phyloP scores from a whole-genome alignment of 2,329 filamentous ascomycete species.

The Monosporascus sp. region DNA sequence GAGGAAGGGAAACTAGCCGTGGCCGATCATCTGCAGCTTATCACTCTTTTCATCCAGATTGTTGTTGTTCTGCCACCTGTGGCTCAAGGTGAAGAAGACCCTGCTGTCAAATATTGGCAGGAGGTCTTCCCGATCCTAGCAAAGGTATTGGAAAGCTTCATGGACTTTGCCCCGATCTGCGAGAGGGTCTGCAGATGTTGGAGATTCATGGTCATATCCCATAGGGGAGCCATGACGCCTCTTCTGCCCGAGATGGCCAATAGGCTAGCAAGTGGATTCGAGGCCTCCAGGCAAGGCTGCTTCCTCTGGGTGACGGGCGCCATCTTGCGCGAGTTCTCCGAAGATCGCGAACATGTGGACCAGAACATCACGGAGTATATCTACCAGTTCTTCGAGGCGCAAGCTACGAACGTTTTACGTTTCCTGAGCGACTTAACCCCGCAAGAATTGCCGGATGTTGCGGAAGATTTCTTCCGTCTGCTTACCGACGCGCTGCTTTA shows the following conservation, averaged over 20 bases:
- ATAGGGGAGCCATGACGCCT: conserved; percentile 82
- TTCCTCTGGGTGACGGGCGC: conserved; percentile 98
- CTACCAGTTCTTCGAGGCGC: conserved; percentile 90
- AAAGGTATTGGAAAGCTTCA: conserved; percentile 82
- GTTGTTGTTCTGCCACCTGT: conserved; percentile 66
- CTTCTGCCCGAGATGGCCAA: conserved; percentile 81
- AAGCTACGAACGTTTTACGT: conserved; percentile 82
- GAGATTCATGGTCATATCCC: conserved; percentile 95
- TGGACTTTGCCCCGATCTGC: conserved; percentile 79
- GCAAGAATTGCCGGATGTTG: conserved; percentile 71
- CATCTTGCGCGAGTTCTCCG: conserved; percentile 90
- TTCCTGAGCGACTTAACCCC: conserved; percentile 79
- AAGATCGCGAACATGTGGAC: conserved; percentile 80
- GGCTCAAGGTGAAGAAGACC: conserved; percentile 67
- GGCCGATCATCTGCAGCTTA: conserved; percentile 86
- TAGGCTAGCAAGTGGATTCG: conserved; percentile 81
- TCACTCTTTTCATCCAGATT: conserved; percentile 82
- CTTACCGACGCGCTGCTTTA: conserved; percentile 88
- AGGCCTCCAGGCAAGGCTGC: conserved; percentile 81
- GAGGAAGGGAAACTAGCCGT: conserved; percentile 80
- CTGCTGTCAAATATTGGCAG: conserved; percentile 92
- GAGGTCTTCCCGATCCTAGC: conserved; percentile 86
- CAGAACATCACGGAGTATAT: conserved; percentile 78
- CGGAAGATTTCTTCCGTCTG: conserved; percentile 95
- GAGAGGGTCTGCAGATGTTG: conserved; percentile 93